Evolutionary conservation across 495 filamentous ascomycete genomes (phyloP).

Genomic region (Talaromyces borbonicus): DNA sequence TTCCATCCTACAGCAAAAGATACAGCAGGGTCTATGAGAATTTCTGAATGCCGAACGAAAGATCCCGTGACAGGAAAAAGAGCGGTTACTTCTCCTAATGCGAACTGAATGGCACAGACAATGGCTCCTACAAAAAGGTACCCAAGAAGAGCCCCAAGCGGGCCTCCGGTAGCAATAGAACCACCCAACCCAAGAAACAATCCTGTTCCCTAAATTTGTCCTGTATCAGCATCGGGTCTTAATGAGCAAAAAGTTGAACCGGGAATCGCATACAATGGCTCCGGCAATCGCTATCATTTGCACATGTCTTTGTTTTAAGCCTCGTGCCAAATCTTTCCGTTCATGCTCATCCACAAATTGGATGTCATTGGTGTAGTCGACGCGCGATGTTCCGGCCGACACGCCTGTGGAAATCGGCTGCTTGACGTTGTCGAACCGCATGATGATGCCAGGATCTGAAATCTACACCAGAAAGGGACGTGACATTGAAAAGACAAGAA

Average conservation of each 20-base stretch:
- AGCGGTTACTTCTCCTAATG: slow-evolving; percentile 33
- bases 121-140: slow-evolving; percentile 29
- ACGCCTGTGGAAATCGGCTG: background rate
- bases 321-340: slow-evolving; percentile 18
- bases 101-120: slow-evolving; percentile 32
- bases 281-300: slow-evolving; percentile 52
- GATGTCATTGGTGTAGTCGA: background rate
- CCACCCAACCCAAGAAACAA: slow-evolving; percentile 52
- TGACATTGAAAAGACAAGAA: too few species aligned
- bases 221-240: too few species aligned
- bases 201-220: slow-evolving; percentile 43
- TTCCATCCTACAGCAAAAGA: slow-evolving; percentile 56
- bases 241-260: background rate
- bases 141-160: slow-evolving; percentile 48
- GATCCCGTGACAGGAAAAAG: slow-evolving; percentile 34
- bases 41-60: slow-evolving; percentile 42
- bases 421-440: background rate
- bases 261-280: slow-evolving; percentile 32
- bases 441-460: background rate
- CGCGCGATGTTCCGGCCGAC: background rate
- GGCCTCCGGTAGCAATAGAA: slow-evolving; percentile 49
- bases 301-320: slow-evolving; percentile 37
- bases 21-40: slow-evolving; percentile 44
- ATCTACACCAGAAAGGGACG: too few species aligned
- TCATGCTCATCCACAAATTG: slow-evolving; percentile 12